Conservation (phyloP, 768 basidiomycete genomes). For the Gloeopeniophorella convolvens region DNA sequence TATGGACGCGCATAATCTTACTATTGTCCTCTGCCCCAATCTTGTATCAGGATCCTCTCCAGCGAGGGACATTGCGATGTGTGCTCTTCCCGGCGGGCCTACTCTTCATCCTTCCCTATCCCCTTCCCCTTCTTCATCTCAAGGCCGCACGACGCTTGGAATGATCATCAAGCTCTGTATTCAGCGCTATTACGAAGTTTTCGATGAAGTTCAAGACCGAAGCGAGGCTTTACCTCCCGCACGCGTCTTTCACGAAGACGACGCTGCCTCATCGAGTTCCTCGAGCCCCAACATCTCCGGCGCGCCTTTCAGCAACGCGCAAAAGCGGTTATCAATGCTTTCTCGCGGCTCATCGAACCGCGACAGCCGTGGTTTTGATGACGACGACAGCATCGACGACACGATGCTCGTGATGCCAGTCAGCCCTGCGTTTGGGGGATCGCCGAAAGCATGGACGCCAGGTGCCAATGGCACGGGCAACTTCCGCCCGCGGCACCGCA, state of each 20-base stretch:
- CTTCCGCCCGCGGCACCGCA: constrained; percentile 40
- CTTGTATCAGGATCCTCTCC: constrained; percentile 66
- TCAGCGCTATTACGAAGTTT: constrained; percentile 77
- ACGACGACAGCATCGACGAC: constrained; percentile 73
- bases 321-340: constrained; percentile 15
- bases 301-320: constrained; percentile 7
- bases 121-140: constrained; percentile 24
- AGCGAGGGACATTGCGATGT: constrained; percentile 68
- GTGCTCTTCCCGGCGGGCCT: constrained; percentile 49
- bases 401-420: constrained; percentile 69
- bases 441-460: constrained; percentile 35
- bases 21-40: constrained; percentile 75
- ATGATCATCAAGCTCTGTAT: constrained; percentile 71
- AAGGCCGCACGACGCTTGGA: constrained; percentile 61
- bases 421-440: constrained; percentile 34
- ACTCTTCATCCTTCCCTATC: constrained; percentile 30
- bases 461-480: constrained; percentile 22
- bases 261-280: constrained; percentile 3
- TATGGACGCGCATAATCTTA: constrained; percentile 82
- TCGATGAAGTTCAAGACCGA: constrained; percentile 73
- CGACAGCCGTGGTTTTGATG: constrained; percentile 34
- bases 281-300: constrained; percentile 11
- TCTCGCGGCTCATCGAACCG: constrained; percentile 22
- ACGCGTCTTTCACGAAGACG: constrained; percentile 14
- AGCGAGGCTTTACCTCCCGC: constrained; percentile 45